Percentiles rank a stretch among this genome's conserved stretches.
Conservation (phyloP, 2,329 filamentous ascomycete species). For the Pestalotiopsis sp. region DNA sequence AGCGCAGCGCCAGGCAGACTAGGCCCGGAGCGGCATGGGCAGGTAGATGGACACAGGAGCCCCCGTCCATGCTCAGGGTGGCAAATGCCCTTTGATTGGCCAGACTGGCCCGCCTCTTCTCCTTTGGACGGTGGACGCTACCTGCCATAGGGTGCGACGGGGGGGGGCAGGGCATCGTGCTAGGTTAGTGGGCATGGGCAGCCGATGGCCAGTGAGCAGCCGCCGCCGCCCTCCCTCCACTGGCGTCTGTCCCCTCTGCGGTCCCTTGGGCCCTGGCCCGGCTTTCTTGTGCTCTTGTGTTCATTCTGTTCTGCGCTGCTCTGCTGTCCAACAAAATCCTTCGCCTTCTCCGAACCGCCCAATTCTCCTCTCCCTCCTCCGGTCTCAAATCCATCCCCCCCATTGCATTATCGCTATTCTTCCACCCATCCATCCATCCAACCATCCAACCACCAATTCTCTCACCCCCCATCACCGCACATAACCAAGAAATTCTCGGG, state of each 20-base stretch:
- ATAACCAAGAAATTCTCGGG: background rate
- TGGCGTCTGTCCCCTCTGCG: conserved; percentile 19
- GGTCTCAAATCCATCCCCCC: background rate
- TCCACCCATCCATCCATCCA: background rate
- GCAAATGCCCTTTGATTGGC: conserved; percentile 10
- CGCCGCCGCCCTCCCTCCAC: conserved; percentile 14
- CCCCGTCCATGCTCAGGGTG: conserved; percentile 2
- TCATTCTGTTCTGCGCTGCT: background rate
- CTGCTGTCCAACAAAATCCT: conserved; percentile 18
- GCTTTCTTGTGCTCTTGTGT: background rate
- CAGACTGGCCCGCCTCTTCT: conserved; percentile 5
- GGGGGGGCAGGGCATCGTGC: background rate
- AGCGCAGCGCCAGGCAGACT: background rate
- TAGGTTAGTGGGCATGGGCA: background rate
- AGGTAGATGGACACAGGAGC: background rate
- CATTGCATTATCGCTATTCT: background rate
- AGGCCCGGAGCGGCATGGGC: conserved; percentile 9
- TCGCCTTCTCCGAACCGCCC: conserved; percentile 16
- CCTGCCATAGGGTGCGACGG: background rate
- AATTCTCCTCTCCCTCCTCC: conserved; percentile 8
- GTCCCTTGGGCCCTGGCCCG: background rate
- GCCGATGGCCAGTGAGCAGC: conserved; percentile 10
- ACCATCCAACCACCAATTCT: background rate
- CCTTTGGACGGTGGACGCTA: conserved; percentile 11
- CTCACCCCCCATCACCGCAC: background rate